Evolutionary conservation across 345 rosid species (phyloP), one percentile per base, ranked within the genome.

Genomic region (Clarkia xantiana): DNA sequence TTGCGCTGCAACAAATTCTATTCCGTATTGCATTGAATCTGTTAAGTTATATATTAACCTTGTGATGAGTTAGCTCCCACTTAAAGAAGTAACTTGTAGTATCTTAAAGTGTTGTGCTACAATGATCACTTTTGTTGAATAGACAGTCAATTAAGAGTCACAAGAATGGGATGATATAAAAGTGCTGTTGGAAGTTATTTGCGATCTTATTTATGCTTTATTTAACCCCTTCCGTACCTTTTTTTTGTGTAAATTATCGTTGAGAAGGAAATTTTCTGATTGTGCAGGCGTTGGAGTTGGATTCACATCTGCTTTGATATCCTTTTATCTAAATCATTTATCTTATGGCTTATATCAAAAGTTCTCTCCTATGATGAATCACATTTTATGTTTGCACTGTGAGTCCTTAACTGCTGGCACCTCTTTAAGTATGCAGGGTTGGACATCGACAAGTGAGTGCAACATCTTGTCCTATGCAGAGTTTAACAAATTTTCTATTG

Each of bases 351-450:
- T 16, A 25, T 48, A 18, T 44, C 36, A 29, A 7, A 5, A 29
- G 36, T 49, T 45, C 52, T 18, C 29, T 47, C 2, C 52, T 25
- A 16, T 47, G 16, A 11, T 14, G 13, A 12, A 34, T 19, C 53
- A 23, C 7, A 36, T 57, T 47, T 39, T 44, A 18, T 47, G 49
- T 48, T 56, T 43, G 52, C 51, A 42, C 57, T 75, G 76, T 71
- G 55, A 59, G 67, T 47, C 94, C 98, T 91, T 91, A 83, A 86
- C 63, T 69, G 66, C 68, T 42, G 20, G 67, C 67, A 91, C 98
- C 94, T 91, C 52, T 86, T 91, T 71, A 91, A 91, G 81, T 91
- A 86, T 82, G 98, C 96, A 25, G 95, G 94, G 39, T 61, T 91
- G 73, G 98, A 86, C 68, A 76, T 91, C 66, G 98, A 86, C 73